Evolutionary conservation across 805 yeast genomes (phyloP).

Genomic region (Naumovozyma baii): DNA sequence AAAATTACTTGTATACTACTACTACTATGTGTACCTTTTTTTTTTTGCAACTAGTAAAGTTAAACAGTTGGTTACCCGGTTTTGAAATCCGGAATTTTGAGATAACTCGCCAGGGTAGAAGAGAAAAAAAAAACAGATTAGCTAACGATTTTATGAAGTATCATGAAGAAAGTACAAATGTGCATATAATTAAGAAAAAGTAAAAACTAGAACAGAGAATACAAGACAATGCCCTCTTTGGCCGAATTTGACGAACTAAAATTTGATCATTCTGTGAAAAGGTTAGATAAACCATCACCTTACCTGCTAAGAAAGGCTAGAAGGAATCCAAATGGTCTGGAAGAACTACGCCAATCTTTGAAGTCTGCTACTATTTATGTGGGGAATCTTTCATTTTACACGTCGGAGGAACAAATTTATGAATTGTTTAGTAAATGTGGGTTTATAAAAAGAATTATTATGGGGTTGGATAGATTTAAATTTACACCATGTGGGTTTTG

Average conservation of each 20-base stretch:
- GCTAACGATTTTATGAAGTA: no score
- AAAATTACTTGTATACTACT: no score
- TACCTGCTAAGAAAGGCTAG: conserved; percentile 62
- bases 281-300: conserved; percentile 63
- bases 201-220: no score
- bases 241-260: conserved; percentile 45
- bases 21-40: no score
- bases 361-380: conserved; percentile 74
- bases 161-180: no score
- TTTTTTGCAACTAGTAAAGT: no score
- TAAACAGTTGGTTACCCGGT: no score
- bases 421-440: conserved; percentile 84
- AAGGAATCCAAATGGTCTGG: conserved; percentile 40
- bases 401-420: conserved; percentile 89
- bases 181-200: no score
- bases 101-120: no score
- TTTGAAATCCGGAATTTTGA: no score
- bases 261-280: conserved; percentile 53
- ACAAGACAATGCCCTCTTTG: conserved; percentile 24
- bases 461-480: conserved; percentile 89
- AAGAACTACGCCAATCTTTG: conserved; percentile 56
- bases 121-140: no score
- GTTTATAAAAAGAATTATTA: conserved; percentile 63
- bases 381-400: conserved; percentile 80
- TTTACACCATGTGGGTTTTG: conserved; percentile 96